A percentile compares a stretch with the other conserved stretches of the same genome.
Conservation (phyloP, 768 basidiomycete species). For the Daedaleopsis sinensis region DNA sequence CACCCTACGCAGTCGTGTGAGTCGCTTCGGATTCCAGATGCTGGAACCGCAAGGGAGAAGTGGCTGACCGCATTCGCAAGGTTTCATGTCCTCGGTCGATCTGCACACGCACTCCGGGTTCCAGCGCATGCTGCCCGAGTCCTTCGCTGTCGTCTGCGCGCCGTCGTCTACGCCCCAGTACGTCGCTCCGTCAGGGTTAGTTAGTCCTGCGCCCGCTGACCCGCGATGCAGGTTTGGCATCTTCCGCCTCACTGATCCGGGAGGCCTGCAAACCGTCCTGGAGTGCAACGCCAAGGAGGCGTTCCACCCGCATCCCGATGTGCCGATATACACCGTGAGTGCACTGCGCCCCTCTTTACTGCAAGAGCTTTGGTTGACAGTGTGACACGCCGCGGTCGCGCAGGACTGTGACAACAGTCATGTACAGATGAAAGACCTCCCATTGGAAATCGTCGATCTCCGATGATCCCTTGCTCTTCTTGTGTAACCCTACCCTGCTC, state of each 20-base stretch:
- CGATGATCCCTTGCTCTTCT: constrained; percentile 35
- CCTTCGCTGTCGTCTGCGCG: constrained; percentile 91
- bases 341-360: not conserved
- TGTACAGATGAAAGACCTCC: constrained; percentile 72
- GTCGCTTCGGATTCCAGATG: constrained; percentile 28
- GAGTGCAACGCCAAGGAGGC: constrained; percentile 70
- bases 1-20: constrained; percentile 88
- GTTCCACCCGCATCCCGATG: constrained; percentile 85
- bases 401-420: constrained; percentile 88
- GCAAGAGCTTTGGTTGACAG: not conserved
- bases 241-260: constrained; percentile 88
- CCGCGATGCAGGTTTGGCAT: constrained; percentile 70
- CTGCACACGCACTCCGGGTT: constrained; percentile 90
- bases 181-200: constrained; percentile 24
- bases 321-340: constrained; percentile 85
- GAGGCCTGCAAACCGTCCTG: constrained; percentile 73
- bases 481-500: not conserved
- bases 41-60: not conserved
- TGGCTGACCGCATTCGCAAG: constrained; percentile 34
- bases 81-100: constrained; percentile 95
- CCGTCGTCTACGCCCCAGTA: constrained; percentile 78
- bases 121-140: constrained; percentile 88
- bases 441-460: constrained; percentile 85
- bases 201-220: not conserved
- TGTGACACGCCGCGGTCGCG: not conserved